Base-by-base conservation (phyloP, 2,329 filamentous ascomycete genomes). In the Xylariaceae sp. region DNA sequence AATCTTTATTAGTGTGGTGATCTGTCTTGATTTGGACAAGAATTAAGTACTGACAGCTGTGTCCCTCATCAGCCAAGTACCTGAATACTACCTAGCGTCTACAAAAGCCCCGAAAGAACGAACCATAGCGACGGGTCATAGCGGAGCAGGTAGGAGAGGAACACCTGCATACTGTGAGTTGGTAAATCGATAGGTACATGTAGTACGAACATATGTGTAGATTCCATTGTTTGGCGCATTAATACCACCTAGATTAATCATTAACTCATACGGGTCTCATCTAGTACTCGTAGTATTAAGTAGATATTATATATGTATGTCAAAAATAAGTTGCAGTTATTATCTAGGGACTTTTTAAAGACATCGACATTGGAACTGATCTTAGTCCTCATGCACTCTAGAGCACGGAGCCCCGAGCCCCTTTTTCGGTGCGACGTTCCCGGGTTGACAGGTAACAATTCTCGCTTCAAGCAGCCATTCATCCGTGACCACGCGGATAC, bases 111-210 rank as follows among this genome's bases (percentile, higher is more conserved):
- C 20, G 42, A 48, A 57, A 51, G 56, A 54, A 62, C 57, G 60
- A 60, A 52, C 57, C 52, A 58, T 44, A 9, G 48, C 45, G 23
- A 48, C 54, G 60, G 60, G 60, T 50, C 60, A 60, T 56, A 60
- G 60, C 60, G 60, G 32, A 4, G 32, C 12, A 37, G 23, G 4
- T 26, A 37, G 23, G 4, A 4, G 23, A 26, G 4, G 4, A 26
- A 26, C 23, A 26, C 23, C 9, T 26, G 23, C 9, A 26, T 9
- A 26, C n/a, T n/a, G n/a, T n/a, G n/a, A n/a, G n/a, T n/a, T n/a
- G n/a, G n/a, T n/a, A n/a, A n/a, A n/a, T n/a, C n/a, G n/a, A n/a
- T n/a, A n/a, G n/a, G n/a, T n/a, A n/a, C n/a, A n/a, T n/a, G n/a
- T n/a, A n/a, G n/a, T n/a, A n/a, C n/a, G n/a, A n/a, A n/a, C n/a